Evolutionary conservation across 768 basidiomycete genomes (phyloP).

Genomic region (Kwoniella sp.): DNA sequence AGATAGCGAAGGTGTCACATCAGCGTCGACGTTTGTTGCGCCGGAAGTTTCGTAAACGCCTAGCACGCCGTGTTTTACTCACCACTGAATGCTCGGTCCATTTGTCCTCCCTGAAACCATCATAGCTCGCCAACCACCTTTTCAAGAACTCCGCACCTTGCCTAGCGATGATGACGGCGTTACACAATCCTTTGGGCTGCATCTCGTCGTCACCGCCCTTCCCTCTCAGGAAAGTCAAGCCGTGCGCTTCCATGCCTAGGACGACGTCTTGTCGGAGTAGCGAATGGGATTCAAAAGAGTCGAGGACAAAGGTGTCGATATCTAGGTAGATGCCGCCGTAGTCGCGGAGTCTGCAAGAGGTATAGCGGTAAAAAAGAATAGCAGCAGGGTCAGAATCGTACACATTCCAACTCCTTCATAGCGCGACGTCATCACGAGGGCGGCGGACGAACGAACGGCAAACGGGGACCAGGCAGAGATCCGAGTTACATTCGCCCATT

Average conservation of each 20-base stretch:
- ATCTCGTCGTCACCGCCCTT: constrained; percentile 41
- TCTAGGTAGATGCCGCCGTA: constrained; percentile 53
- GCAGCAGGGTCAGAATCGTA: no score
- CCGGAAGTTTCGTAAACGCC: neutral
- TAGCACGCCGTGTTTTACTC: no score
- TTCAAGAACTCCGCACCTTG: constrained; percentile 36
- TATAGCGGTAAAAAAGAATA: no score
- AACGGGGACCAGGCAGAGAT: neutral
- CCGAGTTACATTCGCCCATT: neutral
- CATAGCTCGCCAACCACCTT: constrained; percentile 47
- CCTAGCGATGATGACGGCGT: constrained; percentile 48
- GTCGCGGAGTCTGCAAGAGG: constrained; percentile 31
- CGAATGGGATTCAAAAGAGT: constrained; percentile 32
- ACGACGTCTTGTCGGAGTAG: constrained; percentile 46
- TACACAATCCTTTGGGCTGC: constrained; percentile 50
- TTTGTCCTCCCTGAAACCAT: constrained; percentile 41
- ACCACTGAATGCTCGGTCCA: constrained; percentile 53
- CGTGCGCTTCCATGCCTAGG: constrained; percentile 46
- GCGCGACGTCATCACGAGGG: no score
- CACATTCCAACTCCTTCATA: no score
- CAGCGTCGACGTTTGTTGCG: neutral
- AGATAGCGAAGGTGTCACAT: constrained; percentile 1
- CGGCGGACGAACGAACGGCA: neutral
- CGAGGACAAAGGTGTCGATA: constrained; percentile 51
- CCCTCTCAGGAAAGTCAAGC: constrained; percentile 25